Evolutionary conservation across 257 asterid species (phyloP), one percentile per base, ranked within the genome.

Genomic region (Ehretia macrophylla): DNA sequence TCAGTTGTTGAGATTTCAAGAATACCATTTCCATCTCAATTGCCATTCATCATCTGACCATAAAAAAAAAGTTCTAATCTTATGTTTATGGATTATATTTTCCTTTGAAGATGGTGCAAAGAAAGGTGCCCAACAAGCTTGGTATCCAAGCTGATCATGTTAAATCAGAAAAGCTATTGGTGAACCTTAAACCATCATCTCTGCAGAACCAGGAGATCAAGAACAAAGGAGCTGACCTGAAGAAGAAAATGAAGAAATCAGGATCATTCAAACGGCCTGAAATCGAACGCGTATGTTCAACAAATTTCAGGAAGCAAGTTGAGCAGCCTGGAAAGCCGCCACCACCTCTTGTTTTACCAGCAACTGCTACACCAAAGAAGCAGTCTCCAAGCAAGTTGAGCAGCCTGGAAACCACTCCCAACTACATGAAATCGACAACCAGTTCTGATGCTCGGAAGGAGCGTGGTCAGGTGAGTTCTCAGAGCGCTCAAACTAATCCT

Each of bases 361-460:
- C 58, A 14, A 17, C 17, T 19, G 62, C 68, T 6, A 38, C 77
- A 5, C 77, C 78, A 4, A 64, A 51, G 59, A 70, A 51, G 69
- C 51, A 56, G 44, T 45, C 56, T 14, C 12, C 62, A 4, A 21
- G 21, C 45, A 70, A 59, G 9, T n/a, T n/a, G n/a, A n/a, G n/a
- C n/a, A n/a, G 22, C 44, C 47, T 62, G 17, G 68, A 68, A 9
- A 66, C 56, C 21, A 71, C 74, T 20, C 95, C 96, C 16, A 91
- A 85, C 58, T 88, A 91, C 78, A 91, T 91, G 98, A 88, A 82
- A 80, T 60, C 95, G 68, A 91, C 98, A 49, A 72, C 84, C 69
- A 79, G 98, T 59, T 91, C 81, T 12, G 90, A 79, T 63, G 95
- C 98, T 14, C 79, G 91, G 47, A 87, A 82, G 68, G 93, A 85